Conservation (phyloP, 108 stramenopile species). For the Pseudonitzschia pungens region DNA sequence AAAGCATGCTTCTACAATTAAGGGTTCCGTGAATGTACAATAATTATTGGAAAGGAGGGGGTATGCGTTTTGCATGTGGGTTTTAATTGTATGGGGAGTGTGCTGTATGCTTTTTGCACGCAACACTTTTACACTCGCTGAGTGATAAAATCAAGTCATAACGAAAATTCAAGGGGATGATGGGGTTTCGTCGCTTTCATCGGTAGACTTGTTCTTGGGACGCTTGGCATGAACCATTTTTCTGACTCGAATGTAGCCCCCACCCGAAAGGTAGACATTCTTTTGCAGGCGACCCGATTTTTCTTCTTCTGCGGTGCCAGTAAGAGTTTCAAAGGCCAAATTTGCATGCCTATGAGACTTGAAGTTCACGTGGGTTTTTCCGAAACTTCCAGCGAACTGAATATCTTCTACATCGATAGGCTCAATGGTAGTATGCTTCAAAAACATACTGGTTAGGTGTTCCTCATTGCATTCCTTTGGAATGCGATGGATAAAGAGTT, state of each 20-base stretch:
- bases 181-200: background rate
- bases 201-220: slow-evolving; percentile 2
- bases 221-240: slow-evolving; percentile 56
- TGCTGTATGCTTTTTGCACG: background rate
- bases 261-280: slow-evolving; percentile 72
- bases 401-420: slow-evolving; percentile 65
- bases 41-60: background rate
- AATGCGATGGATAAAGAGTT: slow-evolving; percentile 82
- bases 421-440: slow-evolving; percentile 58
- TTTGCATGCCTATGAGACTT: slow-evolving; percentile 57
- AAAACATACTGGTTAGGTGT: slow-evolving; percentile 71
- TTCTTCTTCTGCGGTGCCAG: slow-evolving; percentile 63
- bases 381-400: slow-evolving; percentile 57
- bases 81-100: background rate
- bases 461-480: slow-evolving; percentile 46
- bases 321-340: slow-evolving; percentile 70
- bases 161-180: slow-evolving; percentile 3
- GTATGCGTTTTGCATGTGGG: background rate
- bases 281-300: slow-evolving; percentile 83
- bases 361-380: slow-evolving; percentile 76
- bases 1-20: too few relatives aligned
- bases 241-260: slow-evolving; percentile 76
- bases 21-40: too few relatives aligned
- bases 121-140: background rate
- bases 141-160: background rate